A percentile compares a stretch with the other conserved stretches of the same genome.
These are phyloP conservation scores for Dendrobium huoshanense DNA, from an alignment of 106 monocot genomes.

Conservation along the genomic window DNA sequence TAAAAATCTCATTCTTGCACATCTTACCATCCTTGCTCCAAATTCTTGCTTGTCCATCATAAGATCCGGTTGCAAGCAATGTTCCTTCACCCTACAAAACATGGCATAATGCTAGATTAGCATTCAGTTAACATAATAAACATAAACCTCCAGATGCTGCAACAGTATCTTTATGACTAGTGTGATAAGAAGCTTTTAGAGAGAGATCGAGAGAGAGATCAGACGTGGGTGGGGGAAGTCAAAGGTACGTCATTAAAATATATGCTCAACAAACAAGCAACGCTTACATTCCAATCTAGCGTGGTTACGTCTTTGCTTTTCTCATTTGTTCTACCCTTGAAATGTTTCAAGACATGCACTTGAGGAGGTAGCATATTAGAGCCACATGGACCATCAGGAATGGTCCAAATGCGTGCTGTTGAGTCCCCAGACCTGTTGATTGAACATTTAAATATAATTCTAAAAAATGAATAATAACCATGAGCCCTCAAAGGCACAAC, in stretches of 20 bases:
- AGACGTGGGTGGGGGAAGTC: background rate
- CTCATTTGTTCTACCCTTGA: conserved; percentile 84
- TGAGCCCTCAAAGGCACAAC: background rate
- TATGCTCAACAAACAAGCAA: background rate
- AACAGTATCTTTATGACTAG: background rate
- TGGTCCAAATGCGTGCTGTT: conserved; percentile 93
- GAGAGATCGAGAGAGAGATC: background rate
- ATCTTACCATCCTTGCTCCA: conserved; percentile 84
- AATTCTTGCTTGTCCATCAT: conserved; percentile 98
- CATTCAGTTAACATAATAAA: background rate
- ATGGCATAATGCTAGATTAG: background rate
- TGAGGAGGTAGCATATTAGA: conserved; percentile 34
- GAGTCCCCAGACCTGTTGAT: conserved; percentile 84
- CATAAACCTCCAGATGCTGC: background rate
- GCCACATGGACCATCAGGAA: conserved; percentile 74
- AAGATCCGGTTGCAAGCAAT: conserved; percentile 91
- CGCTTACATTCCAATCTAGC: conserved; percentile 96
- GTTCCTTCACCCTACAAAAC: conserved; percentile 79
- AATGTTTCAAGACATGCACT: conserved; percentile 81
- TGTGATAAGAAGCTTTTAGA: background rate
- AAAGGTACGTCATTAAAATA: background rate
- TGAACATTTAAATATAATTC: background rate
- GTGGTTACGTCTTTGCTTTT: conserved; percentile 99
- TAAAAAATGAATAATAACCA: background rate
- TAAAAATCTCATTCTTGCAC: background rate